Base-by-base conservation (phyloP, 495 filamentous ascomycete genomes). In the Lophiotrema nucula region DNA sequence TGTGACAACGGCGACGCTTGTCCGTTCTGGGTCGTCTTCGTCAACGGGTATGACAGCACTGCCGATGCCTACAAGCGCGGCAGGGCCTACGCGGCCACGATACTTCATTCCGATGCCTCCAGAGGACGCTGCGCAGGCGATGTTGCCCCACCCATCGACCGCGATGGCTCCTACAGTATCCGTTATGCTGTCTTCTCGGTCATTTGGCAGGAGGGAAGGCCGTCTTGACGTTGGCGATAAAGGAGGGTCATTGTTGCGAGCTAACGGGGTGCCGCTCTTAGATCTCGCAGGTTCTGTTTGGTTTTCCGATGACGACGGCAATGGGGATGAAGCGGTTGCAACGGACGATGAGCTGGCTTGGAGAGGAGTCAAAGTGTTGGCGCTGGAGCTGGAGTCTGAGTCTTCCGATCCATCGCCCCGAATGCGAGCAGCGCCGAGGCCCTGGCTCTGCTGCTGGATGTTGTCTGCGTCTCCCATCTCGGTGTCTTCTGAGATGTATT, bases 21-120 rank as follows among this genome's bases (percentile, higher is more conserved):
- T 79, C 22, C 74, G 68, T 0, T 88, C 80, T 1, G 75, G 69
- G 62, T 89, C 87, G 33, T 81, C 77, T 2, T 76, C 74, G 35
- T 87, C 81, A 13, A 77, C 71, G 0, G 91, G 91, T n/a, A 95
- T 79, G 11, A 97, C 86, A 48, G 87, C 83, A 15, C 91, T 91
- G 38, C 93, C 93, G 47, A 98, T 81, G 11, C 92, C 92, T 19
- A 97, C 88, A 12, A 98, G 77, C 5, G 93, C 93, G 21, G 93
- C 93, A 28, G 93, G 93, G 2, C 93, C 93, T 65, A 95, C 79
- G 39, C 93, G 84, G 22, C 93, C 93, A 43, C 82, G 80, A 72
- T 93, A 90, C 65, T 98, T 98, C 91, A 98, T 96, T 15, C 95
- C 95, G 60, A 97, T 97, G 5, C 93, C 93, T n/a, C 93, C 93